Evolutionary conservation across 129 eudicot species (phyloP), one percentile per base, ranked within the genome.

Genomic region (Centella asiatica): DNA sequence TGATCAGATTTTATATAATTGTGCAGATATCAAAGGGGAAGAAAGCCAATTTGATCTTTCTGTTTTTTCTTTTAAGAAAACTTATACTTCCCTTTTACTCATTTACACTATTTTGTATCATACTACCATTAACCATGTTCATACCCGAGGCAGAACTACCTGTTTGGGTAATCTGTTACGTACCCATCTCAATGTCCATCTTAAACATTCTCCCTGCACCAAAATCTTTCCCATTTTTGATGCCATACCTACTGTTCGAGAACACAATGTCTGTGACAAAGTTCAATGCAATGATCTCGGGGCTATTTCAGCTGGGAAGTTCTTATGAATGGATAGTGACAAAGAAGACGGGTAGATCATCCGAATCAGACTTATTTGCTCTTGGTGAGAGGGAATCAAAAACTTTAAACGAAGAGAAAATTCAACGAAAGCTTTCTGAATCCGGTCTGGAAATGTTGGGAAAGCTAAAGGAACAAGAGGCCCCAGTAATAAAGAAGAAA

Each of bases 241-340:
- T 89, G 88, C 97, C 97, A 29, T 89, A 85, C 71, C 77, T 89
- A 14, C 70, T 86, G 29, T 89, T 89, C 47, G 97, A 89, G 29
- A 89, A 89, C 95, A 89, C 97, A 52, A 89, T 89, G 97, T 89
- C 97, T 0, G 95, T 89, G 51, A 89, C 97, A 60, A 89, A 85
- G 64, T 88, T 88, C 82, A 84, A 88, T 60, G 96, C 96, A 14
- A 88, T 88, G 96, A 69, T 87, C 49, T 82, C 97, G 2, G 97
- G 97, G 4, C 69, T 89, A 28, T 89, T 89, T 69, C 97, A 89
- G 77, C 86, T 89, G 29, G 97, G 97, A 64, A 86, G 97, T 36
- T 80, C 97, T 0, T 86, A 89, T 25, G 97, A 90, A 69, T 90
- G 97, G 97, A 92, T 90, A 4, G 97, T 90, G 45, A 90, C 97